These are phyloP conservation scores for Psilocybe subaeruginosa DNA, from an alignment of 768 basidiomycete genomes.

Conservation along the genomic window DNA sequence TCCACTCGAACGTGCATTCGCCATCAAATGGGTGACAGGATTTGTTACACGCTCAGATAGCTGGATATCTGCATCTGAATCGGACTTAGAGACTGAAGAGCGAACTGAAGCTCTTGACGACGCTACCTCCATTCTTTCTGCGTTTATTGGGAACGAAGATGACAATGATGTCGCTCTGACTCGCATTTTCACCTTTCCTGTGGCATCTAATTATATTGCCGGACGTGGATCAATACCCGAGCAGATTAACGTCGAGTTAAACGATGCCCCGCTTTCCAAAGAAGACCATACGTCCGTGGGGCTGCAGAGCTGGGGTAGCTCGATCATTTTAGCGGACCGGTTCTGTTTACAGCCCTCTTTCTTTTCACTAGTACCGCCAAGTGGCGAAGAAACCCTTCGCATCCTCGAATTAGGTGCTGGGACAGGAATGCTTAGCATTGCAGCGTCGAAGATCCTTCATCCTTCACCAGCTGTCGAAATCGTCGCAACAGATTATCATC, in stretches of 20 bases:
- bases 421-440: conserved; percentile 82
- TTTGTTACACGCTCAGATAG: conserved; percentile 62
- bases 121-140: conserved; percentile 58
- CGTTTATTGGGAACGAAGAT: conserved; percentile 47
- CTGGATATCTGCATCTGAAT: conserved; percentile 40
- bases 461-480: conserved; percentile 34
- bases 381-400: conserved; percentile 30
- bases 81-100: conserved; percentile 39
- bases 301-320: conserved; percentile 84
- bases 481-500: conserved; percentile 80
- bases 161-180: conserved; percentile 47
- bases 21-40: conserved; percentile 77
- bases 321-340: conserved; percentile 69
- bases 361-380: conserved; percentile 21
- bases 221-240: background rate
- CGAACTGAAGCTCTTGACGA: conserved; percentile 54
- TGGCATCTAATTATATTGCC: conserved; percentile 5
- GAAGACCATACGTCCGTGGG: conserved; percentile 82
- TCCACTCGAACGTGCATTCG: conserved; percentile 64
- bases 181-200: conserved; percentile 54
- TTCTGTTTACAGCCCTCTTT: conserved; percentile 53
- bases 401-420: conserved; percentile 86
- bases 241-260: conserved; percentile 55
- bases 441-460: conserved; percentile 45
- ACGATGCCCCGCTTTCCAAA: conserved; percentile 66